Base-by-base conservation (phyloP, 352 stramenopile species). In the Globisporangium yorkense region DNA sequence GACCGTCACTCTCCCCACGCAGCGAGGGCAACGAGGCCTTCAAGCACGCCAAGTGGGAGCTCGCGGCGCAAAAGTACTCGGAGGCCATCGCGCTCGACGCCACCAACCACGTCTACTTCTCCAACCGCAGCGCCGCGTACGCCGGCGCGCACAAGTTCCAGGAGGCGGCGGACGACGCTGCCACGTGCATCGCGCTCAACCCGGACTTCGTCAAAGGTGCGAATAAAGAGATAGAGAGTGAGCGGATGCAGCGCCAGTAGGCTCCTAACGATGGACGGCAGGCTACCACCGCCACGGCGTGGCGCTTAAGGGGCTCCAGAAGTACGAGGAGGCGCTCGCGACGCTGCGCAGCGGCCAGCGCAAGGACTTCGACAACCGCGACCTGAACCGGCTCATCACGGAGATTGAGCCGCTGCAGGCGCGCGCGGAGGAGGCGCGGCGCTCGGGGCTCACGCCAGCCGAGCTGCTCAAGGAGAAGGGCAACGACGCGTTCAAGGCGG, bases 11-110 rank as follows among this genome's bases (percentile, higher is more conserved):
- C 15, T 47, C 18, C 41, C n/a, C 10, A 39, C 33, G 35, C 48
- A 95, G 84, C 66, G 90, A 98, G 75, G 94, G 94, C 57, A 98
- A 98, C 74, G 84, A 91, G 35, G 94, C 90, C 67, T 98, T 98
- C 74, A 97, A 98, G 75, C 70, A 74, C 31, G 78, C 87, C 51
- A 81, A 98, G 64, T 98, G 96, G 66, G 64, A 71, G 9, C 68
- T 75, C 35, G 94, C 94, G 56, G 92, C 98, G 47, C 79, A 72
- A 27, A 97, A 96, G 64, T 98, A 98, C 85, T 83, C 92, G 66
- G 85, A 96, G 51, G 94, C 94, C 52, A 96, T 96, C 46, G 74
- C 76, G 37, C 62, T 97, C 24, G 92, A 98, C 72, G 35, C 65
- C 20, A 72, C 54, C 31, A 96, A 97, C 65, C 88, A 97, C 59